Base-by-base conservation (phyloP, 1,284 basidiomycete species). In the Fomitopsis schrenkii region DNA sequence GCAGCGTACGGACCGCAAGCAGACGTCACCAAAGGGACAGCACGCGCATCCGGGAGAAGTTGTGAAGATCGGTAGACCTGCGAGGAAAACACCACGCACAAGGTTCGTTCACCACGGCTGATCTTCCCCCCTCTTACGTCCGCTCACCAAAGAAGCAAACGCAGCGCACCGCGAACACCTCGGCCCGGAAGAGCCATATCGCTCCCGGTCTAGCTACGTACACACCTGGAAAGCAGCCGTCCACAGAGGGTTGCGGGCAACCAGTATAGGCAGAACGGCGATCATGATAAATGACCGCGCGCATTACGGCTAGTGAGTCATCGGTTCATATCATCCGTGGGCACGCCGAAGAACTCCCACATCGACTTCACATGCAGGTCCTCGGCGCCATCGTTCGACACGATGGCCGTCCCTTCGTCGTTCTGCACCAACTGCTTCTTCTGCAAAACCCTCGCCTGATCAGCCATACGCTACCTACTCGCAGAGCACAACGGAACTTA, bases 281-380 rank as follows among this genome's bases (percentile, higher is more conserved):
- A 41, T 38, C 33, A 9, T 53, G 19, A 45, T 26, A 14, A 33
- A 19, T 40, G 50, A 33, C 26, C 26, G 15, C 15, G 26, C 40
- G 12, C 36, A 3, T 4, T 10, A 33, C 22, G 3, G 33, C 8
- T 35, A 14, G 12, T 8, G 38, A 12, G 38, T 57, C 46, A 60
- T 26, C 40, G 41, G 28, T 59, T 62, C 70, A 72, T 70, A 35
- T 79, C 77, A 38, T 74, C 71, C 1, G 72, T 71, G 52, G 71
- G 71, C 3, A 74, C 64, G 4, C 75, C 78, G 59, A 70, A 79
- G 56, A 67, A 71, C 15, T 72, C 70, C 83, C 83, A 85, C 68
- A 84, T 81, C 9, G 70, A 30, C 10, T 74, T 67, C 2, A 79
- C 79, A 35, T 79, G 72, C 45, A 83, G 68, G 67, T 85, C 82